Conservation (phyloP, 768 basidiomycete species). For the Filobasidium wieringae region DNA sequence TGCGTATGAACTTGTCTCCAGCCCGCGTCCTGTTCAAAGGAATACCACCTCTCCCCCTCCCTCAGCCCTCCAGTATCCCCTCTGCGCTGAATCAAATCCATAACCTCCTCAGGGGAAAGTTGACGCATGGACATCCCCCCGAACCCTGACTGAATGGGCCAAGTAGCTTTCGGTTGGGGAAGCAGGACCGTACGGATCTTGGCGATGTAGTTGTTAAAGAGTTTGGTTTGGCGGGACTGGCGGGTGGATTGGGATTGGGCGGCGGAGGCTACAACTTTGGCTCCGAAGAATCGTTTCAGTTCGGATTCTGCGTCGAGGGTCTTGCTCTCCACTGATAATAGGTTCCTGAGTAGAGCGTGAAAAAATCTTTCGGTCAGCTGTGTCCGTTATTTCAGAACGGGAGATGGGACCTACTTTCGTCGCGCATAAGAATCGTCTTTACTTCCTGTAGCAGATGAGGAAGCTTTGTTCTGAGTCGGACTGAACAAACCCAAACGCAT, state of each 20-base stretch:
- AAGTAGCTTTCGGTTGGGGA: slow-evolving; percentile 60
- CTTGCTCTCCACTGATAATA: slow-evolving; percentile 66
- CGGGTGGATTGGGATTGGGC: slow-evolving; percentile 12
- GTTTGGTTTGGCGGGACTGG: slow-evolving; percentile 21
- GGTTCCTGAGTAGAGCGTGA: too few species aligned
- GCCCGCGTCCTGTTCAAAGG: slow-evolving; percentile 69
- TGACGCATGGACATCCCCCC: slow-evolving; percentile 57
- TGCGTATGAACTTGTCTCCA: slow-evolving; percentile 70
- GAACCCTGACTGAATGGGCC: slow-evolving; percentile 49
- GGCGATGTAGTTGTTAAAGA: slow-evolving; percentile 19
- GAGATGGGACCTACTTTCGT: too few species aligned
- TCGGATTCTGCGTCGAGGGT: slow-evolving; percentile 82
- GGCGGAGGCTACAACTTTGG: slow-evolving; percentile 55
- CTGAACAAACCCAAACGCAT: too few species aligned
- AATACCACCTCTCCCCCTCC: slow-evolving; percentile 72
- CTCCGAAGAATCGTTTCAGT: slow-evolving; percentile 84
- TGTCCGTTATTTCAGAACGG: too few species aligned
- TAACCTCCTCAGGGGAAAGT: slow-evolving; percentile 49
- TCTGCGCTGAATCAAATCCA: slow-evolving; percentile 35
- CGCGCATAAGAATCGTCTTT: too few species aligned
- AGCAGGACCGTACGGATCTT: slow-evolving; percentile 51
- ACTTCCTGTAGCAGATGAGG: too few species aligned
- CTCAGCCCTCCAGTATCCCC: slow-evolving; percentile 15
- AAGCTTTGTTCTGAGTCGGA: too few species aligned
- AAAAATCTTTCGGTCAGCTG: too few species aligned